Evolutionary conservation across 2,329 filamentous ascomycete genomes (phyloP).

Genomic region (Colletotrichum spaethianum): DNA sequence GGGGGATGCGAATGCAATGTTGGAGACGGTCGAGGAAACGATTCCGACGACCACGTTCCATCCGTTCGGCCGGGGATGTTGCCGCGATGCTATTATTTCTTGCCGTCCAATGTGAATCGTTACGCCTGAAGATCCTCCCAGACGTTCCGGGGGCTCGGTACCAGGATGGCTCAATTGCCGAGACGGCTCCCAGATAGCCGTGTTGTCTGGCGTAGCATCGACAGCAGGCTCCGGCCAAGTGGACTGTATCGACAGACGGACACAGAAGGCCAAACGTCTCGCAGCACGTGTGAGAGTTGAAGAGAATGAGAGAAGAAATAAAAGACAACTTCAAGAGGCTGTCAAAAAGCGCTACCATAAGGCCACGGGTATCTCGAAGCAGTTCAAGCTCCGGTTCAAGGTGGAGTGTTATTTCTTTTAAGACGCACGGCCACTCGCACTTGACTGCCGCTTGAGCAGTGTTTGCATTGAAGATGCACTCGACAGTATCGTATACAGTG

Average conservation of each 20-base stretch:
- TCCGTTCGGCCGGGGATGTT: slow-evolving; percentile 19
- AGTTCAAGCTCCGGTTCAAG: background rate
- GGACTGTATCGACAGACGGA: background rate
- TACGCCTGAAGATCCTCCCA: slow-evolving; percentile 3
- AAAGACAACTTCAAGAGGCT: background rate
- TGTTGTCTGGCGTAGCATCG: slow-evolving; percentile 5
- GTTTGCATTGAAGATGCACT: background rate
- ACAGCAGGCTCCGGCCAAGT: background rate
- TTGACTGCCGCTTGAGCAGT: background rate
- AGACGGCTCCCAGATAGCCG: slow-evolving; percentile 11
- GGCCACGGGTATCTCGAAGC: background rate
- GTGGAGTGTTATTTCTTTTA: background rate
- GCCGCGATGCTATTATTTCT: slow-evolving; percentile 20
- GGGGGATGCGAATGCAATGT: slow-evolving; percentile 2
- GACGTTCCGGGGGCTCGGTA: slow-evolving; percentile 26
- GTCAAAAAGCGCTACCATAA: background rate
- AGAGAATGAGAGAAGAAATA: background rate
- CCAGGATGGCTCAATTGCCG: slow-evolving; percentile 10
- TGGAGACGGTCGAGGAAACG: slow-evolving; percentile 16
- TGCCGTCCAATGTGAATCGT: slow-evolving; percentile 28
- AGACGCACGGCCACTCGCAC: background rate
- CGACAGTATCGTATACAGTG: background rate
- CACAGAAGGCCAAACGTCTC: background rate
- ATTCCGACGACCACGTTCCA: slow-evolving; percentile 25
- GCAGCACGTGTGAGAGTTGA: background rate